phyloP scores from a whole-genome alignment of 2,329 filamentous ascomycete species.

The Xylaria sp. region DNA sequence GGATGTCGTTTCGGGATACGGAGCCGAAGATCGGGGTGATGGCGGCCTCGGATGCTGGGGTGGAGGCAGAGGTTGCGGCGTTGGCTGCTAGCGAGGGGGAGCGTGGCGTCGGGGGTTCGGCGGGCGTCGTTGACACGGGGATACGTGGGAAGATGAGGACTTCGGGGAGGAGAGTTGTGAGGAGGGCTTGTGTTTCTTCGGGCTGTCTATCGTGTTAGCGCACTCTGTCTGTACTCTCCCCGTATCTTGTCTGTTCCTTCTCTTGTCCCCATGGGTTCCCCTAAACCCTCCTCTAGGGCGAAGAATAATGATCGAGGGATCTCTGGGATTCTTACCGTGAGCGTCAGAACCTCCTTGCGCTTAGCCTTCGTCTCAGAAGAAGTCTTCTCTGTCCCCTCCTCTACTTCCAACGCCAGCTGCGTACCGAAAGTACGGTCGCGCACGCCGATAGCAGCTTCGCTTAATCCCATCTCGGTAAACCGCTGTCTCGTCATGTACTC shows the following conservation, averaged over 20 bases:
- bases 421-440: slow-evolving; percentile 51
- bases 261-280: slow-evolving; percentile 13
- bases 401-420: slow-evolving; percentile 36
- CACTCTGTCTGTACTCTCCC: too few species aligned
- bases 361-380: slow-evolving; percentile 33
- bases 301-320: background rate
- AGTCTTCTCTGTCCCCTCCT: slow-evolving; percentile 23
- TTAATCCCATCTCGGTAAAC: slow-evolving; percentile 49
- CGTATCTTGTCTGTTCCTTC: background rate
- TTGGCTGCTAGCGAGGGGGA: slow-evolving; percentile 47
- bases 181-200: slow-evolving; percentile 51
- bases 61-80: slow-evolving; percentile 41
- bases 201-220: slow-evolving; percentile 47
- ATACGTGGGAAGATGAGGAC: slow-evolving; percentile 54
- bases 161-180: slow-evolving; percentile 52
- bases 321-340: slow-evolving; percentile 40
- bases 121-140: slow-evolving; percentile 31
- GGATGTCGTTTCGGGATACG: slow-evolving; percentile 54
- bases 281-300: background rate
- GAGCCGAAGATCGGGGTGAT: slow-evolving; percentile 56
- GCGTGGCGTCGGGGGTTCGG: slow-evolving; percentile 39
- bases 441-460: slow-evolving; percentile 48
- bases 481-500: slow-evolving; percentile 52
- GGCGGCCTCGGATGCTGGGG: slow-evolving; percentile 19
- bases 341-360: slow-evolving; percentile 44